Evolutionary conservation across 306 rosid genomes (phyloP).

Genomic region (Cucumis hystrix): DNA sequence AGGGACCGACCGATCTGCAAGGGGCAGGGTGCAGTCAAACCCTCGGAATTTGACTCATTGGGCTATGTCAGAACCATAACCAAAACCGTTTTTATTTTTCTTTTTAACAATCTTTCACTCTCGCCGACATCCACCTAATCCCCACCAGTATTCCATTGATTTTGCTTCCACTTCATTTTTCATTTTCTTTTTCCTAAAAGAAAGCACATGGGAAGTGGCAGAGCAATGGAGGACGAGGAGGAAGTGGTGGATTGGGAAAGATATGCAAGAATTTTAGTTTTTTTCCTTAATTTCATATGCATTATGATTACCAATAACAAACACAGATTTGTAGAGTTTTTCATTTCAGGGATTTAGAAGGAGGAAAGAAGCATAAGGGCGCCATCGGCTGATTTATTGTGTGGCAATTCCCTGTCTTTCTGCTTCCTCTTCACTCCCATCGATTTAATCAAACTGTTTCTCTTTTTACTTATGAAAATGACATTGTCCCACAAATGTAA

Average conservation of each 20-base stretch:
- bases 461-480: background rate
- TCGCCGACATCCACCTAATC: background rate
- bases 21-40: background rate
- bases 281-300: no score
- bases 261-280: background rate
- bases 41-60: slow-evolving; percentile 4
- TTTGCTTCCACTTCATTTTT: background rate
- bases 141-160: background rate
- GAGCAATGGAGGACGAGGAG: background rate
- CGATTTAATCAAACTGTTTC: background rate
- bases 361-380: background rate
- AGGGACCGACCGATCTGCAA: background rate
- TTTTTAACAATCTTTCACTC: background rate
- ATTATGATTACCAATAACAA: no score
- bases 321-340: background rate
- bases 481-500: background rate
- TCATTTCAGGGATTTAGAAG: background rate
- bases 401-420: background rate
- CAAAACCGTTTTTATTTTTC: no score
- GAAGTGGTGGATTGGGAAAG: background rate
- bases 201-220: background rate
- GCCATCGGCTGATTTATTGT: background rate
- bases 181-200: no score
- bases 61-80: background rate
- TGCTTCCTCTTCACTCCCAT: no score